These are phyloP conservation scores for Ascochyta lentis DNA, from an alignment of 2,329 filamentous ascomycete genomes.

Conservation along the genomic window DNA sequence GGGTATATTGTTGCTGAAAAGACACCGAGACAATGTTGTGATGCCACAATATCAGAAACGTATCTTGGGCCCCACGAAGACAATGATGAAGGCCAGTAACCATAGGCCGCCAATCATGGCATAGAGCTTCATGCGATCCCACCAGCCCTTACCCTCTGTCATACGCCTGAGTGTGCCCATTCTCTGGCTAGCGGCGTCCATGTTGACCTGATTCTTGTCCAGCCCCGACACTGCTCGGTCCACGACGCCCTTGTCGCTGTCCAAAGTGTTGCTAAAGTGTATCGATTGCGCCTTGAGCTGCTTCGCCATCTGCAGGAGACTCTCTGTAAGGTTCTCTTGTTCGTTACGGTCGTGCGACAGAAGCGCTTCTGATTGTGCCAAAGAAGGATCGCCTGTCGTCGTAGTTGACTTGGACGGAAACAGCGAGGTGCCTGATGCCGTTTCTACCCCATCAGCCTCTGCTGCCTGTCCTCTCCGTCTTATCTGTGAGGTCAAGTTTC, in stretches of 20 bases:
- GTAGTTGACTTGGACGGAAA: conserved; percentile 47
- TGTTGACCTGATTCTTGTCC: conserved; percentile 75
- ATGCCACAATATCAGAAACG: conserved; percentile 66
- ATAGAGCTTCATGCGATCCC: conserved; percentile 83
- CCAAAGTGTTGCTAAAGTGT: conserved; percentile 73
- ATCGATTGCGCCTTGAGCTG: conserved; percentile 78
- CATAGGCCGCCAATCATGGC: conserved; percentile 83
- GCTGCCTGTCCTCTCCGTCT: conserved; percentile 38
- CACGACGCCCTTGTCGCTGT: conserved; percentile 76
- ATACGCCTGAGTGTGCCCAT: conserved; percentile 81
- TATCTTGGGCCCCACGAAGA: conserved; percentile 87
- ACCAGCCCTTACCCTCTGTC: conserved; percentile 89
- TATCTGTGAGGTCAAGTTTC: conserved; percentile 44
- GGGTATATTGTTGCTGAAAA: conserved; percentile 13
- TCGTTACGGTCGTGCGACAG: conserved; percentile 79
- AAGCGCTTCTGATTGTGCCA: conserved; percentile 65
- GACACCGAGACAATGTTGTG: not conserved
- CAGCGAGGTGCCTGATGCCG: conserved; percentile 47
- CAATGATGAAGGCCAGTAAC: conserved; percentile 77
- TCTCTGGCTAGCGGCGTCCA: conserved; percentile 76
- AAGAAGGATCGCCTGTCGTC: conserved; percentile 35
- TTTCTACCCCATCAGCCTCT: conserved; percentile 30
- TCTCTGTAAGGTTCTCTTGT: conserved; percentile 81
- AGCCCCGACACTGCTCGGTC: conserved; percentile 75
- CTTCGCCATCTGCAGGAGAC: conserved; percentile 79